Evolutionary conservation across 1,139 yeast genomes (phyloP).

Genomic region (Saccharomyces hybrid): DNA sequence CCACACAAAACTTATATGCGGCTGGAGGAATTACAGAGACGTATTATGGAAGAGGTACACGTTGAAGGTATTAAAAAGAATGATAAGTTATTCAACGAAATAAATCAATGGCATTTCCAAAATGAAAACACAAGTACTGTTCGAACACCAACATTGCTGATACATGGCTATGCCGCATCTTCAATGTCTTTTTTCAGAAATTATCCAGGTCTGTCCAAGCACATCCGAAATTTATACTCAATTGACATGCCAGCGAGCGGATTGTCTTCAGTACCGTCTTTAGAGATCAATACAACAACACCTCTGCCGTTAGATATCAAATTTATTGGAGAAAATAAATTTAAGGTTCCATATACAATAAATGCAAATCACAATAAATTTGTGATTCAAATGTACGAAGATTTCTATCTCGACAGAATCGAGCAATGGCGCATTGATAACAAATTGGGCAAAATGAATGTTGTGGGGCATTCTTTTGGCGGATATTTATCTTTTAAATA

Average conservation of each 20-base stretch:
- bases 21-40: conserved; percentile 13
- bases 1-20: background rate
- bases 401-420: conserved; percentile 67
- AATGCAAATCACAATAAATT: conserved; percentile 11
- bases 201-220: conserved; percentile 45
- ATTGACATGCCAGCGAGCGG: conserved; percentile 84
- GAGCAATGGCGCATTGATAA: conserved; percentile 70
- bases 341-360: conserved; percentile 11
- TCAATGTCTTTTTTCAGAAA: conserved; percentile 78
- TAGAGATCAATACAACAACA: conserved; percentile 8
- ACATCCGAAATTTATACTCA: conserved; percentile 52
- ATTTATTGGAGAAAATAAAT: conserved; percentile 8
- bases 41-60: conserved; percentile 13
- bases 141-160: conserved; percentile 42
- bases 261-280: conserved; percentile 18
- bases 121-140: conserved; percentile 13
- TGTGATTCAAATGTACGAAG: conserved; percentile 43
- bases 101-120: conserved; percentile 22
- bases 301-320: conserved; percentile 12
- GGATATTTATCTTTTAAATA: conserved; percentile 77
- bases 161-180: conserved; percentile 92
- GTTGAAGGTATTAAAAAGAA: conserved; percentile 13
- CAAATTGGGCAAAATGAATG: conserved; percentile 49
- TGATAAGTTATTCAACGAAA: conserved; percentile 11
- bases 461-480: conserved; percentile 90